Evolutionary conservation across 805 yeast genomes (phyloP).

Genomic region (Ascoidea rubescens): DNA sequence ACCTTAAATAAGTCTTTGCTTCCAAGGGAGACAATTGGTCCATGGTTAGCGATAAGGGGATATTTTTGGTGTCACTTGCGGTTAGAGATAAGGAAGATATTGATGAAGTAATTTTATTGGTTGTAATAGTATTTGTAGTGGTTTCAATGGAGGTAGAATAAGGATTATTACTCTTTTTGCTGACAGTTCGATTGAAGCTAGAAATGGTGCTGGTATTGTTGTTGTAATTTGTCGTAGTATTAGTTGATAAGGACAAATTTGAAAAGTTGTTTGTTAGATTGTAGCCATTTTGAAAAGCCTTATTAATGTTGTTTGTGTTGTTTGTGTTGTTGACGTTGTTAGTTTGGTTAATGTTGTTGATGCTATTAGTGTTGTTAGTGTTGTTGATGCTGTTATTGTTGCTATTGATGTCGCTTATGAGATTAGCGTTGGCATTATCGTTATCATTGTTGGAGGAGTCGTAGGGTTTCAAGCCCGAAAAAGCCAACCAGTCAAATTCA

Average conservation of each 20-base stretch:
- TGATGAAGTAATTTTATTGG: background rate
- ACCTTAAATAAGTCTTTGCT: constrained; percentile 71
- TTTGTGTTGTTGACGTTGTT: no score
- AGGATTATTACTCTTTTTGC: no score
- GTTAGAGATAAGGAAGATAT: background rate
- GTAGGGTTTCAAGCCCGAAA: background rate
- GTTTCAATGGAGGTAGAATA: background rate
- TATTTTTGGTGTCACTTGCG: constrained; percentile 8
- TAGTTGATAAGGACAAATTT: background rate
- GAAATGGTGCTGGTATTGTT: background rate
- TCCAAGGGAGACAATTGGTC: constrained; percentile 67
- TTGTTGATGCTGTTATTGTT: background rate
- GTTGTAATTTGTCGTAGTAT: no score
- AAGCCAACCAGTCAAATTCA: background rate
- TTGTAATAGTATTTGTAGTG: background rate
- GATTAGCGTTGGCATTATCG: background rate
- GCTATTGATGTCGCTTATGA: no score
- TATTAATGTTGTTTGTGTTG: no score
- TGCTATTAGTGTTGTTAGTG: background rate
- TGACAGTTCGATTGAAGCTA: no score
- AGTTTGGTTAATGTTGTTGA: background rate
- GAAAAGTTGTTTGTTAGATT: no score
- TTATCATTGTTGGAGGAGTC: no score
- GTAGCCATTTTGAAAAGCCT: background rate
- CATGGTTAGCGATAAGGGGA: constrained; percentile 52